These are phyloP conservation scores for Diaporthe sp. DNA, from an alignment of 2,329 filamentous ascomycete species.

Conservation along the genomic window DNA sequence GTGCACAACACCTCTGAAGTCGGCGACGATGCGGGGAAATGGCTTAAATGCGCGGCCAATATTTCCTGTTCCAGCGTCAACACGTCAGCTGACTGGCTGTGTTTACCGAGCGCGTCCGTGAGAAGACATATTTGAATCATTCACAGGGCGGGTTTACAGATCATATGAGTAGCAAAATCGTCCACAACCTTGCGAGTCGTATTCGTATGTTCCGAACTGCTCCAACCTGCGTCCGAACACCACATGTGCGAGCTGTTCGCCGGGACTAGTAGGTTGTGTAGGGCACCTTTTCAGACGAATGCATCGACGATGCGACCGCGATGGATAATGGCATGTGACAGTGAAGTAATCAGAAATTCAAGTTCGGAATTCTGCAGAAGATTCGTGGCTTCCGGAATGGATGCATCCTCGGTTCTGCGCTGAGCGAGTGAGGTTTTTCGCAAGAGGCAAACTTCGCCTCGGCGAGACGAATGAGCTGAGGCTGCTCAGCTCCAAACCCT, in stretches of 20 bases:
- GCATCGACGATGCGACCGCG: background rate
- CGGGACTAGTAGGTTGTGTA: background rate
- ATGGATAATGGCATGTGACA: background rate
- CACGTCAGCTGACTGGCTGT: constrained; percentile 24
- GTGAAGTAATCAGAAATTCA: background rate
- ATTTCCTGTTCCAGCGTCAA: constrained; percentile 21
- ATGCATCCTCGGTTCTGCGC: no score
- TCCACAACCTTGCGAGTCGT: constrained; percentile 15
- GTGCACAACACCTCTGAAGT: background rate
- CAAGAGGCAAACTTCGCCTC: background rate
- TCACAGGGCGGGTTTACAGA: background rate
- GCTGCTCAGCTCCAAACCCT: background rate
- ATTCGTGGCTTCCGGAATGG: no score
- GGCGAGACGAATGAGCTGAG: background rate
- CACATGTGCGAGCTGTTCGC: background rate
- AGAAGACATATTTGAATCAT: constrained; percentile 12
- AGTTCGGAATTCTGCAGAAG: background rate
- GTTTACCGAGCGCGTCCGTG: constrained; percentile 5
- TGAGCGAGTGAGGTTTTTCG: background rate
- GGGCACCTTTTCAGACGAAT: background rate
- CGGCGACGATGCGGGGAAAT: constrained; percentile 11
- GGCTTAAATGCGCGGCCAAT: constrained; percentile 21
- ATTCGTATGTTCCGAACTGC: constrained; percentile 21
- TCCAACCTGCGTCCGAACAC: constrained; percentile 5
- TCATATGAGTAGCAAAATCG: constrained; percentile 13